Conservation (phyloP, 2,329 filamentous ascomycete species). For the Stemphylium beticola region DNA sequence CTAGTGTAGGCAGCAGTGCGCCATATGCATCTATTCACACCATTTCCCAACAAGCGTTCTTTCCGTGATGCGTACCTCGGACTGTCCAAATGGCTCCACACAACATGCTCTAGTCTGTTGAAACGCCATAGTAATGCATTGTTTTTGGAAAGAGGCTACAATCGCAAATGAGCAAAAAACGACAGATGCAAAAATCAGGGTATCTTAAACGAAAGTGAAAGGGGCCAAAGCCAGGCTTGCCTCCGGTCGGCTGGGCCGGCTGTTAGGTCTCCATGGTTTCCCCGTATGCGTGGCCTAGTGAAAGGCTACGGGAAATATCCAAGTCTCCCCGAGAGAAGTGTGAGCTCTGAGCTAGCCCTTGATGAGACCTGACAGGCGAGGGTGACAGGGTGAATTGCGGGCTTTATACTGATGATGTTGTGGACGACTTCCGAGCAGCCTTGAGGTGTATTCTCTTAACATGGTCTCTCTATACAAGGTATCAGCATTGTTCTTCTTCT, state of each 20-base stretch:
- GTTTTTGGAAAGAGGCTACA: conserved; percentile 9
- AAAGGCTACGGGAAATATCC: neutral
- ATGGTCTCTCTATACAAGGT: conserved; percentile 43
- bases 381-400: neutral
- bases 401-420: conserved; percentile 21
- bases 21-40: conserved; percentile 30
- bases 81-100: conserved; percentile 20
- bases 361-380: neutral
- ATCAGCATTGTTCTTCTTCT: conserved; percentile 22
- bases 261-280: neutral
- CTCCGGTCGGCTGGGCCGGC: conserved; percentile 9
- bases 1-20: conserved; percentile 33
- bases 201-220: conserved; percentile 40
- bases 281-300: neutral
- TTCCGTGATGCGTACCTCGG: conserved; percentile 6
- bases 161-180: neutral
- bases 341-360: neutral
- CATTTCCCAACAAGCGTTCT: conserved; percentile 26
- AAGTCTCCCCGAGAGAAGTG: neutral
- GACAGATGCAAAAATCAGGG: conserved; percentile 26
- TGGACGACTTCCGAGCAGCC: conserved; percentile 36
- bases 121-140: conserved; percentile 34
- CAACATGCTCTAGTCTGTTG: conserved; percentile 17
- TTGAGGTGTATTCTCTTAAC: conserved; percentile 51
- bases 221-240: conserved; percentile 18